phyloP scores from a whole-genome alignment of 2,329 filamentous ascomycete species.

The Thielaviopsis populi region DNA sequence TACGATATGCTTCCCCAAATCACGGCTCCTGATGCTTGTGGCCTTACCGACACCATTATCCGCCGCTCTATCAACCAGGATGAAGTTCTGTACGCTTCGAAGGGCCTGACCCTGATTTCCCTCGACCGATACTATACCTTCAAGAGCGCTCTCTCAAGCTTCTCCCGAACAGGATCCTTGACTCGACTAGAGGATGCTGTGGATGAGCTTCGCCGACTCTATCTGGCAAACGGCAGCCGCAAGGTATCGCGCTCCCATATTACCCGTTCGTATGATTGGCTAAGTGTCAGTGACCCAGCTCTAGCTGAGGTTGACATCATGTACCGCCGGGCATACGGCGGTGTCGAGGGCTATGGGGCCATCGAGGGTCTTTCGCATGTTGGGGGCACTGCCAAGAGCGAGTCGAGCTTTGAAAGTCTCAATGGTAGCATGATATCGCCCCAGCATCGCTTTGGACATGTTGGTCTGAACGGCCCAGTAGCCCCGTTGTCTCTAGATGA shows the following conservation, averaged over 20 bases:
- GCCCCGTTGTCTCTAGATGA: not conserved
- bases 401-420: not conserved
- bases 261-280: slow-evolving; percentile 40
- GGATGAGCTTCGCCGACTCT: slow-evolving; percentile 45
- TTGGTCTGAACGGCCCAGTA: not conserved
- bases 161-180: slow-evolving; percentile 32
- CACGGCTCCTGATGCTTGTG: slow-evolving; percentile 29
- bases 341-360: slow-evolving; percentile 30
- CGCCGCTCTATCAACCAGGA: slow-evolving; percentile 43
- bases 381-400: not conserved
- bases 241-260: slow-evolving; percentile 38
- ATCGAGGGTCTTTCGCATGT: slow-evolving; percentile 28
- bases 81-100: slow-evolving; percentile 44
- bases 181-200: slow-evolving; percentile 44
- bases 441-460: not conserved
- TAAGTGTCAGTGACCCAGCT: slow-evolving; percentile 36
- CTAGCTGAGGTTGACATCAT: slow-evolving; percentile 40
- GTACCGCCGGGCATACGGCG: slow-evolving; percentile 43
- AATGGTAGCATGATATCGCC: slow-evolving; percentile 2
- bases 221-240: slow-evolving; percentile 37
- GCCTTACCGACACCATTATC: slow-evolving; percentile 37
- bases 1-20: slow-evolving; percentile 31
- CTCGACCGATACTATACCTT: slow-evolving; percentile 51
- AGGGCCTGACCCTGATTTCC: slow-evolving; percentile 43
- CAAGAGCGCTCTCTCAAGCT: slow-evolving; percentile 44